Evolutionary conservation across 2,329 filamentous ascomycete genomes (phyloP), one percentile per base, ranked within the genome.

Genomic region (Paraphoma chrysanthemicola): DNA sequence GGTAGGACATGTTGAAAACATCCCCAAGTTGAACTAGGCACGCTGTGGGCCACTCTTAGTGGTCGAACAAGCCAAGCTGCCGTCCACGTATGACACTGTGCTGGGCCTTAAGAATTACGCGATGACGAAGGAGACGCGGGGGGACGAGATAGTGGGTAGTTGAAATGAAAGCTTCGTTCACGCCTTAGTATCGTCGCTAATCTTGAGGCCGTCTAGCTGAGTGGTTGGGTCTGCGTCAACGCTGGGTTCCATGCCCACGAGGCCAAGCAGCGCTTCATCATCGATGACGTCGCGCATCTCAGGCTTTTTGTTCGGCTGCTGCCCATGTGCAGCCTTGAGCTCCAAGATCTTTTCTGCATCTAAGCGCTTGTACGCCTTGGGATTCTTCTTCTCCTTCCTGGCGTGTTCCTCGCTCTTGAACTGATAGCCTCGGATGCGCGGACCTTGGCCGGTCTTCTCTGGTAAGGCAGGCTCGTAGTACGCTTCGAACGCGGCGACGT

Each of bases 381-480:
- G 67, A 23, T 76, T 76, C 63, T 74, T 76, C 58, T 64, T 72
- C 28, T 61, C 65, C 12, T 54, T 57, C 47, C 67, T 68, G 5
- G 62, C 70, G 44, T 75, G 71, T 39, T 72, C 67, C 28, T 68
- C 61, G 48, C 64, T 63, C 48, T 67, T 64, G 60, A 73, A 75
- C 42, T 76, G 73, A 30, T 76, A 76, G 0, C 73, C 73, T 48
- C 73, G 59, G 6, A 74, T 61, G n/a, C 73, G 54, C 1, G 95
- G 95, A 9, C 93, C 88, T 67, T 89, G 82, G 0, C 93, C 94
- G 0, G 87, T 92, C 38, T 89, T 89, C 43, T 84, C 81, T 0
- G 94, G 94, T 30, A 98, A 73, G 11, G 88, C 83, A 0, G 85
- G 72, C 63, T 90, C 90, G 71, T 97, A 98, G 3, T 73, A 71